Percentiles rank a stretch among this genome's conserved stretches.
These are phyloP conservation scores for Xylaria cubensis DNA, from an alignment of 495 filamentous ascomycete species.

Conservation along the genomic window DNA sequence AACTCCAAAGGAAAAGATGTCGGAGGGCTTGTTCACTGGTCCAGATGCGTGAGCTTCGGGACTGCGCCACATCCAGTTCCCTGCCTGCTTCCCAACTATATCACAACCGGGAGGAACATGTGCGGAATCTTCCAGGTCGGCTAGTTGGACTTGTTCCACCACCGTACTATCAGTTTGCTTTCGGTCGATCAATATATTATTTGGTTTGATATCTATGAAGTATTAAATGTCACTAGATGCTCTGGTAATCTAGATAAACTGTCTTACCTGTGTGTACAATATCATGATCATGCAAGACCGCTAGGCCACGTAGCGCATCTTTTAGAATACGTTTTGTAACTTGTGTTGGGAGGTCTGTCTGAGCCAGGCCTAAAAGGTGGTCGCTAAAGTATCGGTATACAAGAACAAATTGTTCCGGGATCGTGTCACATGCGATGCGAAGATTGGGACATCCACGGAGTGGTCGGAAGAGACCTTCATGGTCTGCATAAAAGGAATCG, in stretches of 20 bases:
- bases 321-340: slow-evolving; percentile 48
- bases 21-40: slow-evolving; percentile 39
- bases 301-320: slow-evolving; percentile 45
- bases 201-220: slow-evolving; percentile 43
- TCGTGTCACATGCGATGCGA: slow-evolving; percentile 40
- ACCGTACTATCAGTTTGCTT: slow-evolving; percentile 39
- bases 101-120: slow-evolving; percentile 42
- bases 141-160: slow-evolving; percentile 42
- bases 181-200: slow-evolving; percentile 45
- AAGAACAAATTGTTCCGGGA: slow-evolving; percentile 47
- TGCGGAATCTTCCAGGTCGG: slow-evolving; percentile 53
- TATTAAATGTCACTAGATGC: slow-evolving; percentile 16
- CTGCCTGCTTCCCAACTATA: slow-evolving; percentile 37
- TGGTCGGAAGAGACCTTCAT: slow-evolving; percentile 36
- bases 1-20: slow-evolving; percentile 44
- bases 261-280: slow-evolving; percentile 49
- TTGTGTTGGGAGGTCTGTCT: slow-evolving; percentile 39
- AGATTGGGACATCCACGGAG: slow-evolving; percentile 40
- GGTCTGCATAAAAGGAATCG: slow-evolving; percentile 35
- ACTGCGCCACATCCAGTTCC: slow-evolving; percentile 46
- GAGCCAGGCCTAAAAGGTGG: slow-evolving; percentile 43
- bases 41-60: slow-evolving; percentile 41
- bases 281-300: slow-evolving; percentile 47
- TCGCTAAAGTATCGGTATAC: slow-evolving; percentile 47
- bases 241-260: neutral